These are phyloP conservation scores for Sparassis latifolia DNA, from an alignment of 1,284 basidiomycete species.

Conservation along the genomic window DNA sequence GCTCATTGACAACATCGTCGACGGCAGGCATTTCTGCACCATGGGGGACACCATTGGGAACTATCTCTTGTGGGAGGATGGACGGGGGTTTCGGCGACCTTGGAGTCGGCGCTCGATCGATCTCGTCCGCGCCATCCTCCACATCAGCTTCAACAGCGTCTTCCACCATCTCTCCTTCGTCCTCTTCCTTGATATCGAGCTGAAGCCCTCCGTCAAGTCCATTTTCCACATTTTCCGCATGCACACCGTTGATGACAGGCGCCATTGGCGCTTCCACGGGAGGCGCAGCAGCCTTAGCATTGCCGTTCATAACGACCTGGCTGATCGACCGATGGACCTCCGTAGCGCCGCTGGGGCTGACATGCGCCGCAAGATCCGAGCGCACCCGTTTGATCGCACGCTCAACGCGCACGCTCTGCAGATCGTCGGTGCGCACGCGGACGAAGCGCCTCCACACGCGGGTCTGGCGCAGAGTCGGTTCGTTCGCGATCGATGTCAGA, in stretches of 20 bases:
- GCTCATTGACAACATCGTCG: constrained; percentile 17
- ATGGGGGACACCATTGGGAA: constrained; percentile 8
- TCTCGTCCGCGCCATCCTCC: constrained; percentile 12
- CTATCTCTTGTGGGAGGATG: background rate
- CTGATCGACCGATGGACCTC: constrained; percentile 24
- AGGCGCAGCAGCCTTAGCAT: constrained; percentile 4
- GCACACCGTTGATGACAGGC: constrained; percentile 1
- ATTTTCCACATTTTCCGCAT: background rate
- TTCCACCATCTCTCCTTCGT: constrained; percentile 5
- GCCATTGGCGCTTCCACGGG: background rate
- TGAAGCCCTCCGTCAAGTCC: background rate
- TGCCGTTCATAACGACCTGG: constrained; percentile 23
- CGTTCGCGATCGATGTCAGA: constrained; percentile 71
- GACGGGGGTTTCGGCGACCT: constrained; percentile 19
- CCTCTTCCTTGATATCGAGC: constrained; percentile 12
- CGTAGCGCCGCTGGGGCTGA: constrained; percentile 25
- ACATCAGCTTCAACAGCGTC: constrained; percentile 1
- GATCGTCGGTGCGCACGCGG: constrained; percentile 75
- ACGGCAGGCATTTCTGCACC: background rate
- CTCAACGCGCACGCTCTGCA: constrained; percentile 81
- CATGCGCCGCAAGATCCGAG: constrained; percentile 75
- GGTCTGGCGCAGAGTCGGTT: constrained; percentile 50
- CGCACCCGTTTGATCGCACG: constrained; percentile 82
- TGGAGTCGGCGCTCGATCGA: constrained; percentile 19
- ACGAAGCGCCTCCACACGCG: constrained; percentile 84